Evolutionary conservation across 1,139 yeast species (phyloP).

Genomic region (Torulaspora globosa): DNA sequence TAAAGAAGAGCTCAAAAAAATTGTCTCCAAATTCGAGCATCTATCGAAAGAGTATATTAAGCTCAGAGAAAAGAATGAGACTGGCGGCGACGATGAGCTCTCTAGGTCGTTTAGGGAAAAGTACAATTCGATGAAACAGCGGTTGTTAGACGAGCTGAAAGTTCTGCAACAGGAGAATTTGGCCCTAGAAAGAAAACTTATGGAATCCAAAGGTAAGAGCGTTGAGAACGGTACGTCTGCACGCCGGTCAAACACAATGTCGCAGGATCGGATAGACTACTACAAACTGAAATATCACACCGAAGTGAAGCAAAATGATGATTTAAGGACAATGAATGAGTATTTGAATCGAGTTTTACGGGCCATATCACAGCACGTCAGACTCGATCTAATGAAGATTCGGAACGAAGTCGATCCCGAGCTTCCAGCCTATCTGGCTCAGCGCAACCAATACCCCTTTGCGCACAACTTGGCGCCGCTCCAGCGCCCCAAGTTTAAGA

Average conservation of each 20-base stretch:
- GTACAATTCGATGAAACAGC: conserved; percentile 29
- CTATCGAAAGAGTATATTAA: conserved; percentile 26
- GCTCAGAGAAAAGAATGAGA: conserved; percentile 14
- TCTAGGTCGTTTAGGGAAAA: conserved; percentile 17
- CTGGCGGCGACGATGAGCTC: conserved; percentile 9
- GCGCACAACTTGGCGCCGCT: not conserved
- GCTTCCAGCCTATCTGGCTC: conserved; percentile 5
- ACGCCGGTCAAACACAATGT: conserved; percentile 10
- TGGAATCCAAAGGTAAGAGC: conserved; percentile 13
- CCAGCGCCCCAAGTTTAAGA: conserved; percentile 22
- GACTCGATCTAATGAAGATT: conserved; percentile 30
- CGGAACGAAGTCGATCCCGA: conserved; percentile 24
- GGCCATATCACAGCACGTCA: conserved; percentile 32
- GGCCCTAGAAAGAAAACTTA: conserved; percentile 21
- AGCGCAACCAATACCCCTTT: conserved; percentile 1
- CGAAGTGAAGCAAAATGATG: conserved; percentile 35
- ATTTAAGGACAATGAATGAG: conserved; percentile 32
- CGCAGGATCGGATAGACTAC: conserved; percentile 31
- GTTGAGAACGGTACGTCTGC: conserved; percentile 6
- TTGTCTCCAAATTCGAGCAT: conserved; percentile 22
- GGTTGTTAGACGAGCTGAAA: conserved; percentile 25
- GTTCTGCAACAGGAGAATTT: conserved; percentile 28
- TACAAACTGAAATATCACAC: conserved; percentile 32
- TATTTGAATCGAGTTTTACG: conserved; percentile 34
- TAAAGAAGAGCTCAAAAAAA: conserved; percentile 24